These are phyloP conservation scores for Solanum chacoense DNA, from an alignment of 305 asterid species.

Conservation along the genomic window DNA sequence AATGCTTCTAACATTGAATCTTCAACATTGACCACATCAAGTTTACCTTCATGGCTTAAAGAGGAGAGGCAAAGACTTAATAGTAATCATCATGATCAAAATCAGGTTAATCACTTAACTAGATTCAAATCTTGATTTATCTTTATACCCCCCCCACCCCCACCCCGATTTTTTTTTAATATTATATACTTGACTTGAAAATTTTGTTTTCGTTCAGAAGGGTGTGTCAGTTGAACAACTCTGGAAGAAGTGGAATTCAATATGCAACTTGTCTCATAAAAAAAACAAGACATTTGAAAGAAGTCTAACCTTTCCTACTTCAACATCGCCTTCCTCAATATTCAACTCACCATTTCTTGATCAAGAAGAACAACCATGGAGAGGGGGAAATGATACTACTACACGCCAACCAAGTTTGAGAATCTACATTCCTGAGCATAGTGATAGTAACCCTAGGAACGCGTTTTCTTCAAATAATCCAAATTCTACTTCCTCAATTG, in stretches of 20 bases:
- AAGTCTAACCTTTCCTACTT: conserved; percentile 31
- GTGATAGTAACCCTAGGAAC: background rate
- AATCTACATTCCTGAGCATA: conserved; percentile 5
- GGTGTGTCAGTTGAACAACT: conserved; percentile 24
- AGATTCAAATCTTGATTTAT: background rate
- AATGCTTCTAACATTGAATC: conserved; percentile 11
- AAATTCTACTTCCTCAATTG: conserved; percentile 43
- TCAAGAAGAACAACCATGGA: background rate
- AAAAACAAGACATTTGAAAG: conserved; percentile 18
- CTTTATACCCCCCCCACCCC: background rate
- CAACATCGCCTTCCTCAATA: conserved; percentile 29
- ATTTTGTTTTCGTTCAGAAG: conserved; percentile 20
- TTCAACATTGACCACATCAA: conserved; percentile 20
- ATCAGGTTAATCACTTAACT: conserved; percentile 29
- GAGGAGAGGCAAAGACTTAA: conserved; percentile 39
- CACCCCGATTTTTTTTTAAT: background rate
- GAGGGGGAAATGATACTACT: background rate
- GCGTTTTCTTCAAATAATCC: conserved; percentile 13
- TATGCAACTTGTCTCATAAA: conserved; percentile 39
- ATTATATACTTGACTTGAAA: background rate
- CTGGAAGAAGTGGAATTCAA: conserved; percentile 51
- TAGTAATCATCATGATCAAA: conserved; percentile 12
- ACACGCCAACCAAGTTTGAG: conserved; percentile 3
- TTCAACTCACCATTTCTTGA: conserved; percentile 5
- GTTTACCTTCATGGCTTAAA: conserved; percentile 78